phyloP scores from a whole-genome alignment of 163 green algal species.

The Trebouxia gelatinosa region DNA sequence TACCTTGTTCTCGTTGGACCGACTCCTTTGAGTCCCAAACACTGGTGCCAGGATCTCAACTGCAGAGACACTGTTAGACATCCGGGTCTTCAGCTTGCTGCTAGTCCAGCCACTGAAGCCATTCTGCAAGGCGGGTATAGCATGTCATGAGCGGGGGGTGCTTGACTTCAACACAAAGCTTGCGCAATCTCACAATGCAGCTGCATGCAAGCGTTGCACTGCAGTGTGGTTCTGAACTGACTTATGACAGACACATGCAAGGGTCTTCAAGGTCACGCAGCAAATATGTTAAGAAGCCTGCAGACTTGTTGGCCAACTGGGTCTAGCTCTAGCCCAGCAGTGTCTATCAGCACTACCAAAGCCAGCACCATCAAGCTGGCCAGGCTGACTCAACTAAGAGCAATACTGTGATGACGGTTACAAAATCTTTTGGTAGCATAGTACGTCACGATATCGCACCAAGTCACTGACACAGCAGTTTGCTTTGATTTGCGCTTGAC shows the following conservation, averaged over 20 bases:
- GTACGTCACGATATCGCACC: no score
- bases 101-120: slow-evolving; percentile 77
- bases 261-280: not conserved
- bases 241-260: no score
- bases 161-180: not conserved
- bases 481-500: no score
- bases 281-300: not conserved
- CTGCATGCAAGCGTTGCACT: not conserved
- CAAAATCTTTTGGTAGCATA: no score
- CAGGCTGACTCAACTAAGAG: no score
- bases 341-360: no score
- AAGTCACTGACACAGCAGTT: no score
- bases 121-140: slow-evolving; percentile 37
- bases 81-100: slow-evolving; percentile 78
- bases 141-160: no score
- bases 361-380: no score
- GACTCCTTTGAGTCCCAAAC: slow-evolving; percentile 29
- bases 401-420: no score
- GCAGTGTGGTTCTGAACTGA: not conserved
- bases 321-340: no score
- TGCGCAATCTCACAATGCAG: not conserved
- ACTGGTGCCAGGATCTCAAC: slow-evolving; percentile 47
- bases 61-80: slow-evolving; percentile 42
- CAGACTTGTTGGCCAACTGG: no score
- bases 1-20: slow-evolving; percentile 16